Evolutionary conservation across 2,329 filamentous ascomycete species (phyloP).

Genomic region (Mollisiaceae sp.): DNA sequence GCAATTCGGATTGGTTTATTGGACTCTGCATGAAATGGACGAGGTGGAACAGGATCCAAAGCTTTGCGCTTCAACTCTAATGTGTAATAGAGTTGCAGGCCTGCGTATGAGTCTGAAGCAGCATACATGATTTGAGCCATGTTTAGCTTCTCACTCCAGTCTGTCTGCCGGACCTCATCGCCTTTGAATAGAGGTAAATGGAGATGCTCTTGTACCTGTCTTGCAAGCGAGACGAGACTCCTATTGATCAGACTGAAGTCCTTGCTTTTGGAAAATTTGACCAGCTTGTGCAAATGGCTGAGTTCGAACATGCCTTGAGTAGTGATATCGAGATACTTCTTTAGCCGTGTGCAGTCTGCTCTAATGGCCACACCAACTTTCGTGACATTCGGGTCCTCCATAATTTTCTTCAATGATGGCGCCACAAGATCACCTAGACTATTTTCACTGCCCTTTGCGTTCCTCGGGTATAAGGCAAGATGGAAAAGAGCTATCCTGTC

Average conservation of each 20-base stretch:
- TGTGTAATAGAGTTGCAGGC: constrained; percentile 72
- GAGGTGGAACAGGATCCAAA: constrained; percentile 72
- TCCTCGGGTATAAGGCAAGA: constrained; percentile 64
- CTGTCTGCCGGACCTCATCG: constrained; percentile 66
- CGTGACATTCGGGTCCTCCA: constrained; percentile 71
- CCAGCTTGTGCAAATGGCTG: constrained; percentile 79
- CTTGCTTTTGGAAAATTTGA: constrained; percentile 64
- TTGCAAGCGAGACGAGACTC: constrained; percentile 66
- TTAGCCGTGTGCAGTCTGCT: constrained; percentile 71
- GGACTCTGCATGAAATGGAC: constrained; percentile 71
- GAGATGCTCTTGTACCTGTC: constrained; percentile 73
- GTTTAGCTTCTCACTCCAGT: constrained; percentile 72
- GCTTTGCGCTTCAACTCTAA: constrained; percentile 71
- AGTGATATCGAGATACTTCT: constrained; percentile 67
- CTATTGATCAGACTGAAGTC: constrained; percentile 67
- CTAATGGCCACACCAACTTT: constrained; percentile 81
- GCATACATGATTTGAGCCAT: constrained; percentile 74
- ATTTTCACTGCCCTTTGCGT: constrained; percentile 33
- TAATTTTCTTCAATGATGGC: constrained; percentile 70
- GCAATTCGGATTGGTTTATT: constrained; percentile 65
- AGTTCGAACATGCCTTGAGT: constrained; percentile 76
- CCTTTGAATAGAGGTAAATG: constrained; percentile 79
- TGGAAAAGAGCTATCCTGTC: constrained; percentile 83
- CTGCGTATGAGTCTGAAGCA: constrained; percentile 83
- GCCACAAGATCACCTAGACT: constrained; percentile 62